Evolutionary conservation across 345 rosid species (phyloP).

Genomic region (Zanthoxylum bungeanum): DNA sequence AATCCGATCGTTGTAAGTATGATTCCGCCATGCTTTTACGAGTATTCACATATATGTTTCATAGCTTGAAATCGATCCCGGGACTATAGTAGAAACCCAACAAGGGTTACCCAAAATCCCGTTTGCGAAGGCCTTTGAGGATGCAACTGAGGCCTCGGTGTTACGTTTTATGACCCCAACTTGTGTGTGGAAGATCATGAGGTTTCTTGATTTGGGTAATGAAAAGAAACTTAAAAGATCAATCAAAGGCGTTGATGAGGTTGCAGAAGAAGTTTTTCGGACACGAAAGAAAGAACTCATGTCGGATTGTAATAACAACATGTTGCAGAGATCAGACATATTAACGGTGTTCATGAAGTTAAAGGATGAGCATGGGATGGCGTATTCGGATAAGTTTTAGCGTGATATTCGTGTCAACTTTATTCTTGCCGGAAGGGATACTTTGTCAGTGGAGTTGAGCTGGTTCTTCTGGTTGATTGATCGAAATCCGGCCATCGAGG

Average conservation of each 20-base stretch:
- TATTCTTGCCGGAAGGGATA: conserved; percentile 96
- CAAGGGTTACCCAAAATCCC: conserved; percentile 64
- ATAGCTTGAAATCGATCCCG: no score
- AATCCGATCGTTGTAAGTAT: no score
- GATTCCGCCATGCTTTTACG: no score
- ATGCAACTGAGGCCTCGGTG: conserved; percentile 74
- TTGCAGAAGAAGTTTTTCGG: conserved; percentile 70
- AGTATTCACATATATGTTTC: no score
- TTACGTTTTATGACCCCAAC: conserved; percentile 76
- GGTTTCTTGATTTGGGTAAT: conserved; percentile 54
- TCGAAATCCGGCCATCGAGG: conserved; percentile 58
- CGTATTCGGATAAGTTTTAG: conserved; percentile 76
- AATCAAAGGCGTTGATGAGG: conserved; percentile 68
- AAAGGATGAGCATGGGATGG: conserved; percentile 50
- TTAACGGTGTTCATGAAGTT: conserved; percentile 67
- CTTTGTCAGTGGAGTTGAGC: conserved; percentile 90
- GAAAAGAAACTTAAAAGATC: conserved; percentile 75
- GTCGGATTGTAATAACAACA: conserved; percentile 20
- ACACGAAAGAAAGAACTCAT: conserved; percentile 81
- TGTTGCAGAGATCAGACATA: conserved; percentile 56
- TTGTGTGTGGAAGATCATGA: conserved; percentile 79
- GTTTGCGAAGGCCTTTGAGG: conserved; percentile 88
- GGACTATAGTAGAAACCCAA: no score
- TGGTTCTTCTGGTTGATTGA: conserved; percentile 94
- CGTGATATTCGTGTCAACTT: conserved; percentile 91